A percentile compares a stretch with the other conserved stretches of the same genome.
These are phyloP conservation scores for Kwoniella pini DNA, from an alignment of 768 basidiomycete species.

Conservation along the genomic window DNA sequence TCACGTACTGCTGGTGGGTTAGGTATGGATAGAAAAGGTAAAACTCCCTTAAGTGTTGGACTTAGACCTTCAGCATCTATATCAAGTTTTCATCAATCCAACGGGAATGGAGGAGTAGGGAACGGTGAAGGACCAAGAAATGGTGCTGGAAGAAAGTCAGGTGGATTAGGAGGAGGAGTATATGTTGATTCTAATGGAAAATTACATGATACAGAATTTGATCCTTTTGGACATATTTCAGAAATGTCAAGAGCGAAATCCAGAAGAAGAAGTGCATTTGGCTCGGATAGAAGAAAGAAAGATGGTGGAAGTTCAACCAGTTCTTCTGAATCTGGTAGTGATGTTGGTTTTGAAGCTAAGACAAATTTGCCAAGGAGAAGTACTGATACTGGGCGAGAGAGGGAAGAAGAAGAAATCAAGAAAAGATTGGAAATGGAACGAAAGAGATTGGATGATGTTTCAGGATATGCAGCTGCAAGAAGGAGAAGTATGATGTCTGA, in stretches of 20 bases:
- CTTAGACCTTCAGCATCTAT: constrained; percentile 22
- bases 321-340: constrained; percentile 15
- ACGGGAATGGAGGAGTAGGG: not conserved
- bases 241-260: constrained; percentile 44
- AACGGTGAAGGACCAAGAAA: not conserved
- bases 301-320: constrained; percentile 25
- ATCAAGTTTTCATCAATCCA: constrained; percentile 14
- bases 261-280: constrained; percentile 46
- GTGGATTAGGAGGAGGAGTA: constrained; percentile 27
- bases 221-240: constrained; percentile 51
- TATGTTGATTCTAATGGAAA: constrained; percentile 49
- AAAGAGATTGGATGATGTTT: constrained; percentile 37
- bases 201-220: constrained; percentile 54
- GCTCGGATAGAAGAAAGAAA: constrained; percentile 34
- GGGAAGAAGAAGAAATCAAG: constrained; percentile 45
- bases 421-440: constrained; percentile 36
- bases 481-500: constrained; percentile 42
- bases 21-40: constrained; percentile 18
- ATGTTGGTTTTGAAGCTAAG: not conserved
- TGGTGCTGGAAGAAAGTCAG: constrained; percentile 5
- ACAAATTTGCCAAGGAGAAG: constrained; percentile 2
- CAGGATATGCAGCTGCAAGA: constrained; percentile 37
- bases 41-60: not conserved
- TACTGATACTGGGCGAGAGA: constrained; percentile 24
- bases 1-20: constrained; percentile 24